phyloP scores from a whole-genome alignment of 1,284 basidiomycete genomes.

The Sanghuangporus sanghuang region DNA sequence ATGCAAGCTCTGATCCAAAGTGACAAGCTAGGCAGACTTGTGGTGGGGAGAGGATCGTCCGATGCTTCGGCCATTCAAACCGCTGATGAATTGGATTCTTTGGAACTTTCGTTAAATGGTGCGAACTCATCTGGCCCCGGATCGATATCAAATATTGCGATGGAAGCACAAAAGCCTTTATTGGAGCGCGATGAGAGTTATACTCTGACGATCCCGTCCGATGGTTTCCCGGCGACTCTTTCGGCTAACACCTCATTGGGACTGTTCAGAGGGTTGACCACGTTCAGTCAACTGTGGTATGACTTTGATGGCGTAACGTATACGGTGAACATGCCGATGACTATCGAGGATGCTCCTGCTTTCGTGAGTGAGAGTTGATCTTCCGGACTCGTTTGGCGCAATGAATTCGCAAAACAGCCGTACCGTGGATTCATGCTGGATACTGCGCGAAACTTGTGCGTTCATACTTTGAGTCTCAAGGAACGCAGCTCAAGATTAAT shows the following conservation, averaged over 20 bases:
- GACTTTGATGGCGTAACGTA: conserved; percentile 45
- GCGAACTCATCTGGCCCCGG: background rate
- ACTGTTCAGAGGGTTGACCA: conserved; percentile 74
- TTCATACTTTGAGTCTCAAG: background rate
- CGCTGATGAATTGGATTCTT: background rate
- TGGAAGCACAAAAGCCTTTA: conserved; percentile 50
- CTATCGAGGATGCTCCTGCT: conserved; percentile 58
- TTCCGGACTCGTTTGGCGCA: background rate
- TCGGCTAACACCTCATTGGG: conserved; percentile 72
- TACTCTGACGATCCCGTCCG: conserved; percentile 51
- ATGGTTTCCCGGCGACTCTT: conserved; percentile 57
- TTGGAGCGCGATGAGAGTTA: conserved; percentile 64
- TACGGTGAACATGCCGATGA: conserved; percentile 52
- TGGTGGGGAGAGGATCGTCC: conserved; percentile 41
- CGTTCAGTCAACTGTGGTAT: conserved; percentile 79
- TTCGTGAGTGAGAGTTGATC: conserved; percentile 39
- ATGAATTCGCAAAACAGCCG: conserved; percentile 36
- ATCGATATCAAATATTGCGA: conserved; percentile 36
- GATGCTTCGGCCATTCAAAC: background rate
- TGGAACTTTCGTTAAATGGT: background rate
- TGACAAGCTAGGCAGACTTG: conserved; percentile 46
- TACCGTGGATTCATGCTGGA: conserved; percentile 83
- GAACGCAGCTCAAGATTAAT: background rate
- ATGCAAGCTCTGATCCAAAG: conserved; percentile 36
- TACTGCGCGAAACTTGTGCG: conserved; percentile 60